phyloP scores from a whole-genome alignment of 331 rosid species.

The Malus hybrid region DNA sequence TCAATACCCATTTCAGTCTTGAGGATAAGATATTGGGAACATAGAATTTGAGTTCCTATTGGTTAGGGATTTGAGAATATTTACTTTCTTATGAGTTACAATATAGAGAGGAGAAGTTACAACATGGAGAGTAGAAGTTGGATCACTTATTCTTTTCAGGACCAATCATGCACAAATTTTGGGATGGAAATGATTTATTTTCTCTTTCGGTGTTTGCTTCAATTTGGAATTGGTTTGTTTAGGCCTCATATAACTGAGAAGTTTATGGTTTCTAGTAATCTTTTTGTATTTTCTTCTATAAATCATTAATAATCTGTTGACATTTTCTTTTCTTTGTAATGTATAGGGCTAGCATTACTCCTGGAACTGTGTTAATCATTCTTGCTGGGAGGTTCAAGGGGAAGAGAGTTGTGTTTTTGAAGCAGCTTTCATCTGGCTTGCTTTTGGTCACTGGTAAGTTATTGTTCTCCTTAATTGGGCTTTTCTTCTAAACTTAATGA shows the following conservation, averaged over 20 bases:
- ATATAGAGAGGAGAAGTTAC: not conserved
- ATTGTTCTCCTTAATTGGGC: not conserved
- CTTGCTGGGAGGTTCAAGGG: conserved; percentile 72
- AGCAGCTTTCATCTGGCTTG: conserved; percentile 39
- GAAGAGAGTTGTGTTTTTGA: conserved; percentile 54
- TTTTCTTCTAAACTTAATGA: not conserved
- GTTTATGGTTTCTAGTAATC: not conserved
- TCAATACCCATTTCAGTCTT: not conserved
- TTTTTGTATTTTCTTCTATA: not conserved
- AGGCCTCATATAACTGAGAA: too few relatives aligned
- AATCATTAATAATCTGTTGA: not conserved
- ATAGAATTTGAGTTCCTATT: not conserved
- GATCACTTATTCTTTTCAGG: not conserved
- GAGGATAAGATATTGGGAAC: not conserved
- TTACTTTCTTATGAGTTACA: too few relatives aligned
- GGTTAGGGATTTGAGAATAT: too few relatives aligned
- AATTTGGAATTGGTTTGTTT: not conserved
- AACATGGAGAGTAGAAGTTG: not conserved
- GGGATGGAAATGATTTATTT: not conserved
- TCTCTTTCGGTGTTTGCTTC: not conserved
- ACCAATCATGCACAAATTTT: not conserved
- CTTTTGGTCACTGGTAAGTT: conserved; percentile 56
- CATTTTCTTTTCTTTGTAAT: not conserved
- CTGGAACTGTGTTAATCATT: conserved; percentile 51
- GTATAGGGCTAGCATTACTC: conserved; percentile 47